phyloP scores from a whole-genome alignment of 2,329 filamentous ascomycete genomes.

The Aspergillus transmontanensis region DNA sequence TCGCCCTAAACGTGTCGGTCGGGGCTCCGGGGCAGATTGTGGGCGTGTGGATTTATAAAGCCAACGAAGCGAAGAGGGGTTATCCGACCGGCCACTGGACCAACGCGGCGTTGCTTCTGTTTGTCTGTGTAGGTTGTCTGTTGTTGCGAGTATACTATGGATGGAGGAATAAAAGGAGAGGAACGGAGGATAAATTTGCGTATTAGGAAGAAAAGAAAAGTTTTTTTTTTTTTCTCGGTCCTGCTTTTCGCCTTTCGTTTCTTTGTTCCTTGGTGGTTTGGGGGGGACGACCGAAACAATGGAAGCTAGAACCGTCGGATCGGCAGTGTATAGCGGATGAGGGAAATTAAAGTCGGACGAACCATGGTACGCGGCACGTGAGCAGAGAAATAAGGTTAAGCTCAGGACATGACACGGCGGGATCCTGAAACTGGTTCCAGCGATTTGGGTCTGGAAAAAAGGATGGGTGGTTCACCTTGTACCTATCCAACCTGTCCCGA shows the following conservation, averaged over 20 bases:
- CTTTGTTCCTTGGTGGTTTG: neutral
- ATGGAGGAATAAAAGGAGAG: slow-evolving; percentile 42
- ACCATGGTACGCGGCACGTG: slow-evolving; percentile 25
- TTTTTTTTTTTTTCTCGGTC: neutral
- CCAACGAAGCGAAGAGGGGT: slow-evolving; percentile 59
- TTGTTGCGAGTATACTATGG: slow-evolving; percentile 61
- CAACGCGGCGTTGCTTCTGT: slow-evolving; percentile 63
- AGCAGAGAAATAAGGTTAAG: slow-evolving; percentile 27
- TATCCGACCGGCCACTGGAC: slow-evolving; percentile 73
- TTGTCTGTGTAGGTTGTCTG: slow-evolving; percentile 59
- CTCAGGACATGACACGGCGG: slow-evolving; percentile 14
- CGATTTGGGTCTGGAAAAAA: neutral
- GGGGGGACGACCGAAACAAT: neutral
- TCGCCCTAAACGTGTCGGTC: slow-evolving; percentile 70
- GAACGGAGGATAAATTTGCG: slow-evolving; percentile 26
- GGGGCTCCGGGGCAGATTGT: slow-evolving; percentile 71
- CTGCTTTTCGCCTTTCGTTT: neutral
- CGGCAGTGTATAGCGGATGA: slow-evolving; percentile 2
- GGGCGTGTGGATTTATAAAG: slow-evolving; percentile 74
- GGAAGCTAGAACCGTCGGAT: neutral
- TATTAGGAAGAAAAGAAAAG: slow-evolving; percentile 21
- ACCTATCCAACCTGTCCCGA: neutral
- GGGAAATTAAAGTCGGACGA: slow-evolving; percentile 12
- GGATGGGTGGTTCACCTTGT: neutral
- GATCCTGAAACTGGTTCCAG: slow-evolving; percentile 1